Base-by-base conservation (phyloP, 1,284 basidiomycete species). In the Irpex sp. region DNA sequence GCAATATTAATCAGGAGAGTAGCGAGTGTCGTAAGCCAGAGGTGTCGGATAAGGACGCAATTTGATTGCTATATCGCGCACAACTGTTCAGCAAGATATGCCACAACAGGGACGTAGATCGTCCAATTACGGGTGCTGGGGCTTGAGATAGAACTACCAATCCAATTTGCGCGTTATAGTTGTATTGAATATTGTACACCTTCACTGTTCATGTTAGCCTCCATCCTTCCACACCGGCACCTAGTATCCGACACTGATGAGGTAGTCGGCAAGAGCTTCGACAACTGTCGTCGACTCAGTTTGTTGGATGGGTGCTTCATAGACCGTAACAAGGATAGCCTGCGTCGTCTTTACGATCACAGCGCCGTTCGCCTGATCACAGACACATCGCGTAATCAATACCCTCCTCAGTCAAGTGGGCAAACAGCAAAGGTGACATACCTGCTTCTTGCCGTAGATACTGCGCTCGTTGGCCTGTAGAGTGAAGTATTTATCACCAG, bases 281-380 rank as follows among this genome's bases (percentile, higher is more conserved):
- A 93, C 93, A 36, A 94, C 71, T 19, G 84, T 75, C 55, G 88
- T 92, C 26, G 86, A 83, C 73, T 97, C 94, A 49, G 80, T 73
- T 1, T 90, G 90, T 72, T 92, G 90, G 31, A 78, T 72, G 0
- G 94, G 94, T 31, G 84, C 80, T 0, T 69, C 67, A 78, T 98
- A 98, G 70, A 90, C 88, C 11, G 88, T 85, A 26, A 98, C 87
- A 63, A 98, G 82, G 65, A 97, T 82, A 3, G 94, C 94, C 73
- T 95, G 93, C 69, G 84, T 92, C 31, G 95, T 98, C 82, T 94
- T 94, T 63, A 94, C 90, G 66, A 96, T 73, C 65, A 95, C 79
- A 63, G 84, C 84, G 1, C 96, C 97, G 74, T 94, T 87, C 33
- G 83, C 85, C 94, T 97, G 72, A 26, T 31, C 19, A 51, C 49